Evolutionary conservation across 768 basidiomycete genomes (phyloP).

Genomic region (Leccinellum luteum): DNA sequence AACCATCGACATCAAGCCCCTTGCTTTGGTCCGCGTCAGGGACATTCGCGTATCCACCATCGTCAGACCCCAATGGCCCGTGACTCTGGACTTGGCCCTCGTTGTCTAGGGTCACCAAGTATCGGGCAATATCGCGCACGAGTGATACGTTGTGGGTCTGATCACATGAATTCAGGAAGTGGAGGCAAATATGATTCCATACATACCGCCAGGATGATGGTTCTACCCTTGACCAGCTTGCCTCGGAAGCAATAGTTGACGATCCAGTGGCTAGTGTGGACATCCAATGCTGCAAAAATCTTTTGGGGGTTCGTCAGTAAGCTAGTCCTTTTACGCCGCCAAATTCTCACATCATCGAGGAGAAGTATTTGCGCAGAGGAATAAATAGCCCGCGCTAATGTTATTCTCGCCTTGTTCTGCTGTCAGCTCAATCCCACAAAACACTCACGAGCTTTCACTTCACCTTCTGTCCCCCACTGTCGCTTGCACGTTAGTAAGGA

Average conservation of each 20-base stretch:
- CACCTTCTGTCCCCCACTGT: constrained; percentile 14
- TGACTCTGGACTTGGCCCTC: constrained; percentile 51
- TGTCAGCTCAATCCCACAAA: neutral
- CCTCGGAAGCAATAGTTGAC: constrained; percentile 42
- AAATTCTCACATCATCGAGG: constrained; percentile 58
- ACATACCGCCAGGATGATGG: constrained; percentile 11
- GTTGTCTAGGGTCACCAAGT: constrained; percentile 50
- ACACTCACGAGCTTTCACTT: neutral
- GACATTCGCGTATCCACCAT: neutral
- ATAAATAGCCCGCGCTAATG: constrained; percentile 57
- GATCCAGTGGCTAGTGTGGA: constrained; percentile 49
- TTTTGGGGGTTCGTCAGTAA: neutral
- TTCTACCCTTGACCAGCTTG: constrained; percentile 4
- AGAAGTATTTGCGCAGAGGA: constrained; percentile 58
- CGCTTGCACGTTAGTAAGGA: neutral
- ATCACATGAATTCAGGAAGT: neutral
- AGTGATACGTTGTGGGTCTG: constrained; percentile 35
- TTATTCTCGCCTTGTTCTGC: constrained; percentile 42
- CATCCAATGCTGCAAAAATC: constrained; percentile 57
- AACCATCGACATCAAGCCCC: neutral
- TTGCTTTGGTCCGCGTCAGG: neutral
- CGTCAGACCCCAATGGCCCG: constrained; percentile 38
- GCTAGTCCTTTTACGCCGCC: neutral
- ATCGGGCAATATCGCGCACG: constrained; percentile 19
- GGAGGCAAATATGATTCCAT: neutral